phyloP scores from a whole-genome alignment of 345 rosid species.

The Aegle marmelos region DNA sequence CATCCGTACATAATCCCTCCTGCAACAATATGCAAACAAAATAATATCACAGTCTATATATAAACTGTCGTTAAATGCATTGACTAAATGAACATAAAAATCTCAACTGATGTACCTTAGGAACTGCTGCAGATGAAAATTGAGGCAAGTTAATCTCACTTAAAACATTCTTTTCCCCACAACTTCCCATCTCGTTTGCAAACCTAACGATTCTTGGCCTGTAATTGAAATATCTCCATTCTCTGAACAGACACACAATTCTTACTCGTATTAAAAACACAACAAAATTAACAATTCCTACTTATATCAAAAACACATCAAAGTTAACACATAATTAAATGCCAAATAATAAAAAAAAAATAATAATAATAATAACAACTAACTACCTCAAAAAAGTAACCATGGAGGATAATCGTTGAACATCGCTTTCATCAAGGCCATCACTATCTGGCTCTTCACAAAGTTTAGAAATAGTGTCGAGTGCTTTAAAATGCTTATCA shows the following conservation, averaged over 20 bases:
- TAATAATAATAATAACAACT: too few species aligned
- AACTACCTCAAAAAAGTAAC: constrained; percentile 65
- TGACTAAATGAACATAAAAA: background rate
- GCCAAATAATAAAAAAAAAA: too few species aligned
- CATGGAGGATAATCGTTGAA: constrained; percentile 49
- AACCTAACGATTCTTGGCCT: constrained; percentile 51
- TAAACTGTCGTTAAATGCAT: background rate
- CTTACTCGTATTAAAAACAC: background rate
- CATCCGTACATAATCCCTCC: constrained; percentile 14
- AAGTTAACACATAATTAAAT: background rate
- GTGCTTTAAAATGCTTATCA: constrained; percentile 59
- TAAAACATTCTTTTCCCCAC: constrained; percentile 15
- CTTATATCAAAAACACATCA: background rate
- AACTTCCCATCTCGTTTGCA: constrained; percentile 31
- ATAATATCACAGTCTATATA: background rate
- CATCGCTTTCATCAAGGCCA: constrained; percentile 28
- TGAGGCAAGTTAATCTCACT: constrained; percentile 53
- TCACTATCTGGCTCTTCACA: constrained; percentile 50
- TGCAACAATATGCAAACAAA: constrained; percentile 21
- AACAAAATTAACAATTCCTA: background rate
- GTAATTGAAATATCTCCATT: constrained; percentile 62
- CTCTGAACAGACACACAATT: constrained; percentile 30
- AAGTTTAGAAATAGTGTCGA: constrained; percentile 47
- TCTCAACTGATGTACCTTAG: constrained; percentile 40
- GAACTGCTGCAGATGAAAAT: constrained; percentile 77